These are phyloP conservation scores for Aristolochia contorta DNA, from an alignment of 164 flowering plant species.

Conservation along the genomic window DNA sequence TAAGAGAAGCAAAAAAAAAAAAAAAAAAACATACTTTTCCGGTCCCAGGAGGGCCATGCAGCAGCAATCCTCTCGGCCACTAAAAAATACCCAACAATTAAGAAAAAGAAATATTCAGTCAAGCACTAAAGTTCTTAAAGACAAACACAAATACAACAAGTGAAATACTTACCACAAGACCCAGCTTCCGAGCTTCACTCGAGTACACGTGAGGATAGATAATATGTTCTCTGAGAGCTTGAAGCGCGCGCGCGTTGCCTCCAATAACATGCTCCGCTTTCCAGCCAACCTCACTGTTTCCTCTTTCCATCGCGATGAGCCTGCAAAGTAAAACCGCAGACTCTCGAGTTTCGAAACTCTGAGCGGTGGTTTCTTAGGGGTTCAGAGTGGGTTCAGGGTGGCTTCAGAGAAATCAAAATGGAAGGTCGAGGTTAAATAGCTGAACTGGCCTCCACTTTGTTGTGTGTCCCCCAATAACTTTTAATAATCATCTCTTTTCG, in stretches of 20 bases:
- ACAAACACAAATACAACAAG: neutral
- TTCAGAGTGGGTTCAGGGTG: too few species aligned
- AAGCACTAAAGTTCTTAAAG: neutral
- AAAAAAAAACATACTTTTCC: slow-evolving; percentile 58
- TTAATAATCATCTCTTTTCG: too few species aligned
- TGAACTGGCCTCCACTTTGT: too few species aligned
- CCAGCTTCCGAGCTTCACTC: slow-evolving; percentile 43
- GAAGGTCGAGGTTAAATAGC: too few species aligned
- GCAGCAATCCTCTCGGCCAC: slow-evolving; percentile 90
- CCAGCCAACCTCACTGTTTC: neutral
- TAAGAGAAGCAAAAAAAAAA: neutral
- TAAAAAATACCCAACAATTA: slow-evolving; percentile 15
- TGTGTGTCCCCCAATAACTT: too few species aligned
- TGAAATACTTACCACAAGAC: slow-evolving; percentile 43
- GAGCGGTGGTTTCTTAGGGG: too few species aligned
- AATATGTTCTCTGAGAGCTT: slow-evolving; percentile 80
- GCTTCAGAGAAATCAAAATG: too few species aligned
- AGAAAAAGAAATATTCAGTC: neutral
- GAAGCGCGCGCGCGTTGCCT: slow-evolving; percentile 63
- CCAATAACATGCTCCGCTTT: slow-evolving; percentile 75
- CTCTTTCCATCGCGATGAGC: neutral
- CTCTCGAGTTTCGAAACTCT: neutral
- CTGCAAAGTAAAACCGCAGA: neutral
- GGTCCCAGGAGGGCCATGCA: slow-evolving; percentile 94
- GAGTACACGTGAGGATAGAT: slow-evolving; percentile 46